A percentile compares a stretch with the other conserved stretches of the same genome.
Evolutionary conservation across 176 grass and related monocot genomes (phyloP).

Genomic region (Typha latifolia): DNA sequence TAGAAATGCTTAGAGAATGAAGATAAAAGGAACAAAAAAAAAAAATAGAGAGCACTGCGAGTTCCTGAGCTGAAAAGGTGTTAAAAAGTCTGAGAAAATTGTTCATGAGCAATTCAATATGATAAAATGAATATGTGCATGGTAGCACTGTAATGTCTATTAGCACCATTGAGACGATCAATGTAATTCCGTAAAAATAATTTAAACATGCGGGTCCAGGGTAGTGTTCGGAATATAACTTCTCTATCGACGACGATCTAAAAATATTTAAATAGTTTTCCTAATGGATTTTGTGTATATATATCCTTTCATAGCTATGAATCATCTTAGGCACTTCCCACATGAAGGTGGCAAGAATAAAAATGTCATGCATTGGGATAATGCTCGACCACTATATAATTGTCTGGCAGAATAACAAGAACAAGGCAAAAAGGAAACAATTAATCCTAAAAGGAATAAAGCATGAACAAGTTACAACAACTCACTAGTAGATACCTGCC

Average conservation of each 20-base stretch:
- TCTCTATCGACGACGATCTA: neutral
- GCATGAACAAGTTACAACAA: slow-evolving; percentile 3
- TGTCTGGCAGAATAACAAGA: neutral
- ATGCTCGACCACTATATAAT: too few relatives aligned
- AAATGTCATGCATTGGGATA: too few relatives aligned
- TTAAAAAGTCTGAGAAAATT: too few relatives aligned
- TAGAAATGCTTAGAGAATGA: neutral
- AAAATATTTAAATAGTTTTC: neutral
- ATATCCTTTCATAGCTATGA: neutral
- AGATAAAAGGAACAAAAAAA: neutral
- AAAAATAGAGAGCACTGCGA: neutral
- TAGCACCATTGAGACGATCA: neutral
- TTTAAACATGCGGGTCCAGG: too few relatives aligned
- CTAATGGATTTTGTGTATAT: neutral
- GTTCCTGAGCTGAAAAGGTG: too few relatives aligned
- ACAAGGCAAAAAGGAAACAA: neutral
- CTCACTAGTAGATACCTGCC: slow-evolving; percentile 44
- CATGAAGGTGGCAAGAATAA: too few relatives aligned
- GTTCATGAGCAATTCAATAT: too few relatives aligned
- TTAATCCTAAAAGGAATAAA: neutral
- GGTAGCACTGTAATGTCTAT: neutral
- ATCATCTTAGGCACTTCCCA: too few relatives aligned
- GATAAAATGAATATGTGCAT: too few relatives aligned
- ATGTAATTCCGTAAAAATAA: neutral
- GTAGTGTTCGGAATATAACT: neutral